These are phyloP conservation scores for Trametes sanguinea DNA, from an alignment of 768 basidiomycete species.

Conservation along the genomic window DNA sequence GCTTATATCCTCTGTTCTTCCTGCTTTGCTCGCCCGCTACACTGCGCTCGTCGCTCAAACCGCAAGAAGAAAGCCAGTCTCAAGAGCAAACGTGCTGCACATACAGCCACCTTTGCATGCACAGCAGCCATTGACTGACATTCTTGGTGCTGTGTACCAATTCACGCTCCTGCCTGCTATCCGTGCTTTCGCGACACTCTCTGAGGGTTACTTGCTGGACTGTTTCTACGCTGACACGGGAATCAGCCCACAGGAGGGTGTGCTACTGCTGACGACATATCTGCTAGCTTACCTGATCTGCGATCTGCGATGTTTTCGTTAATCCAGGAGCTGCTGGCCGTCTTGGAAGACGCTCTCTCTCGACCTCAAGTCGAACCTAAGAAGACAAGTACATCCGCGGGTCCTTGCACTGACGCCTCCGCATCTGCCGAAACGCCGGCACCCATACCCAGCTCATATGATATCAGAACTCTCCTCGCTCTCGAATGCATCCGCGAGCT, in stretches of 20 bases:
- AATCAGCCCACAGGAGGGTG: not conserved
- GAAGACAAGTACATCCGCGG: too few relatives aligned
- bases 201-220: conserved; percentile 22
- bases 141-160: conserved; percentile 24
- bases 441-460: not conserved
- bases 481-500: conserved; percentile 44
- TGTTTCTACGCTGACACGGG: not conserved
- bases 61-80: not conserved
- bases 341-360: conserved; percentile 15
- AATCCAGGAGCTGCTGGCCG: conserved; percentile 21
- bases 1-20: conserved; percentile 10
- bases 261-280: not conserved
- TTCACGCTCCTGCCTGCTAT: conserved; percentile 33
- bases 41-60: not conserved
- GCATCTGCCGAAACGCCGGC: not conserved
- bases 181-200: conserved; percentile 34
- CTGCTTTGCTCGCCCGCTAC: not conserved
- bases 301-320: conserved; percentile 26
- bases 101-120: not conserved
- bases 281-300: conserved; percentile 18
- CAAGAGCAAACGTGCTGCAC: not conserved
- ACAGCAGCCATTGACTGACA: conserved; percentile 13
- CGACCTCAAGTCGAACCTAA: not conserved
- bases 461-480: conserved; percentile 28
- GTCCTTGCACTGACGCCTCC: not conserved